Evolutionary conservation across 331 rosid genomes (phyloP), one percentile per base, ranked within the genome.

Genomic region (Malus hybrid): DNA sequence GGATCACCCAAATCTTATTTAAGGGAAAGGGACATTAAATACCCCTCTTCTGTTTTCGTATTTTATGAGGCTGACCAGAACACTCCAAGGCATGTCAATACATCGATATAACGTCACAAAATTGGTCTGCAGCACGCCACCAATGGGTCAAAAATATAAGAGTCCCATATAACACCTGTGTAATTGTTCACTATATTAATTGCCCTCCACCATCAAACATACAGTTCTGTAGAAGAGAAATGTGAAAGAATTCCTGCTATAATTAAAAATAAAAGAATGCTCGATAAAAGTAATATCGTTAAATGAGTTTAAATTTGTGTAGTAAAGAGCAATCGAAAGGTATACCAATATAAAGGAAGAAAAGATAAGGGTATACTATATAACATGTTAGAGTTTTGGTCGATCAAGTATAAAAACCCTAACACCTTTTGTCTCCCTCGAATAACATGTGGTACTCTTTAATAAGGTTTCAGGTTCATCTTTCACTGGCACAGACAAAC

Each of bases 341-440:
- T 16, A 39, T 52, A 39, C 4, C 46, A 39, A 39, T 39, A 3
- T 39, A 39, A 39, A 10, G 12, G 46, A 39, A 9, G 46, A 9
- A 39, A 39, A 39, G 46, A 39, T 39, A 39, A 39, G 46, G 12
- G 46, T 39, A 9, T 39, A 9, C 46, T 9, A 36, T 9, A 36
- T 36, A 36, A 36, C 44, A 36, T 36, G 44, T 36, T 36, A 36
- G 44, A 2, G 44, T 36, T 36, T 36, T 36, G 44, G 44, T 50
- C 56, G 56, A 16, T 50, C 56, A 50, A 73, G 13, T 60, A 39
- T 73, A 70, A 73, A 68, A 74, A 14, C 68, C n/a, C 76, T 70
- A 10, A 52, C 26, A 77, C 88, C 80, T 63, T 62, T 39, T 81
- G 81, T 86, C 87, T 75, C 77, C 80, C 66, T 42, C 24, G 5